Base-by-base conservation (phyloP, 2,329 filamentous ascomycete species). In the Fusarium coffeatum region DNA sequence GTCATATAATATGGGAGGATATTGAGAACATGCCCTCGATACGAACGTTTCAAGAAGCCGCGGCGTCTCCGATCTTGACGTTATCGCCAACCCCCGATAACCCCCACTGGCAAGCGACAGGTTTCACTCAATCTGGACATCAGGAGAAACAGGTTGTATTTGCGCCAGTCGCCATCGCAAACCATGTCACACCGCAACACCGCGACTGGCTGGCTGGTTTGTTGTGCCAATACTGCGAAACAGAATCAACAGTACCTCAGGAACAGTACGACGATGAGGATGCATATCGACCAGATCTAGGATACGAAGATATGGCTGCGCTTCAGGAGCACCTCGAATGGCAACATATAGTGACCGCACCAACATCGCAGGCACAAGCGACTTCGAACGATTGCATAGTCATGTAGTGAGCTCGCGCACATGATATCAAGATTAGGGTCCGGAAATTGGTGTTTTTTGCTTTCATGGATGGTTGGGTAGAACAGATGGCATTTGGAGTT, bases 1-100 rank as follows among this genome's bases (percentile, higher is more conserved):
- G 87, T 3, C 86, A 87, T 72, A 78, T 89, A 25, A 78, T 89
- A 23, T 89, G 87, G 87, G 82, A 86, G 60, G 85, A 89, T 72
- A 71, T 89, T 32, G 81, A 83, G 67, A 79, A 78, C 50, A 85
- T 89, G 78, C 87, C 87, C 8, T 83, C 83, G 3, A 77, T 80
- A 57, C 78, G 85, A 37, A 74, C 78, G 11, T 76, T 76, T 27
- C 77, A 77, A 55, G 76, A 74, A 54, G 72, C 72, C 27, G 72
- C 66, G 12, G 60, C 68, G 15, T 64, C 71, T 13, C 59, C 76
- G 20, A 64, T 72, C n/a, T 40, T 70, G 16, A 71, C 69, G 30
- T 53, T 72, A 23, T 76, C 76, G 20, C 69, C 76, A 42, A 76
- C 70, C 28, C 68, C 72, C 13, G 74, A 76, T 34, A 75, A 74